These are phyloP conservation scores for Erysimum cheiri DNA, from an alignment of 441 rosid genomes.

Conservation along the genomic window DNA sequence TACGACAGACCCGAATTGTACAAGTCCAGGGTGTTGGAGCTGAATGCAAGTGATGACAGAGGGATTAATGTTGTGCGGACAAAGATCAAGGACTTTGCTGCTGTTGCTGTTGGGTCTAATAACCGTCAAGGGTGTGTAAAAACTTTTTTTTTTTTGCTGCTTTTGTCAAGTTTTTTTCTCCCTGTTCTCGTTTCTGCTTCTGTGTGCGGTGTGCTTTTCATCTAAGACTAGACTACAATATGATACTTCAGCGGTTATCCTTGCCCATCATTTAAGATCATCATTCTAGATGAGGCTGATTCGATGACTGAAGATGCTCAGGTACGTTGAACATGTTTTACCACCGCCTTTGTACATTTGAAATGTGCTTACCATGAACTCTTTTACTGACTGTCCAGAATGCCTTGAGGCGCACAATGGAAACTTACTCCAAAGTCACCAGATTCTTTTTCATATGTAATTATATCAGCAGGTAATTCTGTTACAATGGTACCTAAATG, in stretches of 20 bases:
- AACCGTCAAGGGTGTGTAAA: conserved; percentile 67
- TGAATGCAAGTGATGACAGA: conserved; percentile 99
- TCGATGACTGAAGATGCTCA: conserved; percentile 99
- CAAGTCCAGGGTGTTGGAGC: conserved; percentile 93
- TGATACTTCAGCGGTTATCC: conserved; percentile 71
- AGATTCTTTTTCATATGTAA: conserved; percentile 95
- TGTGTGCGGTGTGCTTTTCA: conserved; percentile 16
- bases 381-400: conserved; percentile 52
- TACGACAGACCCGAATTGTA: conserved; percentile 90
- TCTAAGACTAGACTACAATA: conserved; percentile 16
- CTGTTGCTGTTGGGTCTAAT: conserved; percentile 87
- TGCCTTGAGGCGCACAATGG: conserved; percentile 96
- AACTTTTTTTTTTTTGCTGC: neutral
- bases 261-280: conserved; percentile 92
- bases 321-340: conserved; percentile 51
- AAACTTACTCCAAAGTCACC: conserved; percentile 91
- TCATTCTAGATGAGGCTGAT: conserved; percentile 95
- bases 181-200: neutral
- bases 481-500: neutral
- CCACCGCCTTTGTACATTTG: neutral
- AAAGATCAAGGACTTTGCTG: conserved; percentile 95
- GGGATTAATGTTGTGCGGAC: conserved; percentile 97
- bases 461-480: conserved; percentile 86
- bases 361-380: conserved; percentile 15
- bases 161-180: neutral